Conservation (phyloP, 1,284 basidiomycete genomes). For the Ganoderma sinense region DNA sequence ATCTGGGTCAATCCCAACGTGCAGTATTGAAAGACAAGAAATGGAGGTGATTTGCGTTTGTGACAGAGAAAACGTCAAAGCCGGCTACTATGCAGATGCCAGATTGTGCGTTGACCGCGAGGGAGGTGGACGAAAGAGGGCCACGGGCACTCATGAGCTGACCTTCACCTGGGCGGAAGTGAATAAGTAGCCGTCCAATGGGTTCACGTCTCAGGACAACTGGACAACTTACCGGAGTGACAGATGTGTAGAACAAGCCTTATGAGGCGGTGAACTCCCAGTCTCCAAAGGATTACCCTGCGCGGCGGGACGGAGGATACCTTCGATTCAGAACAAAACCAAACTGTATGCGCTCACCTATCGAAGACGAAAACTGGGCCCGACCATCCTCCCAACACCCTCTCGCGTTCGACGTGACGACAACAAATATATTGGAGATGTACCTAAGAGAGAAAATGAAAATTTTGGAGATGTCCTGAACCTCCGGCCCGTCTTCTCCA, state of each 20-base stretch:
- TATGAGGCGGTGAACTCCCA: not conserved
- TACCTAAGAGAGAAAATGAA: not conserved
- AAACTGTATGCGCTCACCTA: not conserved
- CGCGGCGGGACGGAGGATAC: not conserved
- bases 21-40: not conserved
- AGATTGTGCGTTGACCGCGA: not conserved
- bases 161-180: not conserved
- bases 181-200: not conserved
- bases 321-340: not conserved
- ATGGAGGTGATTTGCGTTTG: not conserved
- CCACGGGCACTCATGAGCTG: not conserved
- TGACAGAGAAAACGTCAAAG: not conserved
- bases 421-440: constrained; percentile 11
- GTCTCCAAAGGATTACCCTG: not conserved
- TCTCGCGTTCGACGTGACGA: not conserved
- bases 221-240: not conserved
- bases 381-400: not conserved
- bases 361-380: not conserved
- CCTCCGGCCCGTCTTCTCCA: constrained; percentile 80
- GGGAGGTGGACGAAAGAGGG: not conserved
- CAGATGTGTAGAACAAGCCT: not conserved
- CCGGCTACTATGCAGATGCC: not conserved
- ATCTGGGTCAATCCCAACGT: not conserved
- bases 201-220: not conserved
- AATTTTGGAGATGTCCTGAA: constrained; percentile 63